Percentiles rank a stretch among this genome's conserved stretches.
phyloP scores from a whole-genome alignment of 2,329 filamentous ascomycete species.

The Ambrosiella xylebori region DNA sequence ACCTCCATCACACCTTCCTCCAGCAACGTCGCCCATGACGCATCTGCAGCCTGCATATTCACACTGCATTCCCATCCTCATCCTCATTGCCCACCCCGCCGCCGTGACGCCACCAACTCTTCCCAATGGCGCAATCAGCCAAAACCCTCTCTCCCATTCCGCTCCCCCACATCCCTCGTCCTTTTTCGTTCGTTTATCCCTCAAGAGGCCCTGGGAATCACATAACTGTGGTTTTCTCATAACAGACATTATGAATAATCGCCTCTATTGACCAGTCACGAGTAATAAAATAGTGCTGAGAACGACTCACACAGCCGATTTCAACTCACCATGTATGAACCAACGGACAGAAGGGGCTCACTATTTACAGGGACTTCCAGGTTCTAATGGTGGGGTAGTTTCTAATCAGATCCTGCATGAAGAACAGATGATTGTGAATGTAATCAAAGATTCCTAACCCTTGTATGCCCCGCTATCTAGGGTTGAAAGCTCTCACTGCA shows the following conservation, averaged over 20 bases:
- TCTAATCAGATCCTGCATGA: background rate
- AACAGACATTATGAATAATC: background rate
- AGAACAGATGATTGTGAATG: background rate
- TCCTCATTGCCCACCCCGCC: background rate
- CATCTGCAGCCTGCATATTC: background rate
- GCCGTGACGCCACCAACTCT: slow-evolving; percentile 5
- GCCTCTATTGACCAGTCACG: background rate
- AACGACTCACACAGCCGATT: background rate
- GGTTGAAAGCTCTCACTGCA: background rate
- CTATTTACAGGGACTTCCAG: no score
- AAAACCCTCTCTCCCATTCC: background rate
- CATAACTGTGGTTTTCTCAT: background rate
- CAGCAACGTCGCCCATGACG: background rate
- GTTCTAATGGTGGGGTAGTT: background rate
- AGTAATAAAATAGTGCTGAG: background rate
- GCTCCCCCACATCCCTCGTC: background rate
- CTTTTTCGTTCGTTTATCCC: background rate
- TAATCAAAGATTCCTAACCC: background rate
- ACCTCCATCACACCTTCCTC: background rate
- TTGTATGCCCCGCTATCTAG: background rate
- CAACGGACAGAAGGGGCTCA: no score
- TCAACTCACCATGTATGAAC: no score
- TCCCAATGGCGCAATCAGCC: slow-evolving; percentile 5
- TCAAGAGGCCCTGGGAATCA: background rate
- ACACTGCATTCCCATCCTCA: background rate